These are phyloP conservation scores for Hypoxylon subgilvum DNA, from an alignment of 495 filamentous ascomycete genomes.

Conservation along the genomic window DNA sequence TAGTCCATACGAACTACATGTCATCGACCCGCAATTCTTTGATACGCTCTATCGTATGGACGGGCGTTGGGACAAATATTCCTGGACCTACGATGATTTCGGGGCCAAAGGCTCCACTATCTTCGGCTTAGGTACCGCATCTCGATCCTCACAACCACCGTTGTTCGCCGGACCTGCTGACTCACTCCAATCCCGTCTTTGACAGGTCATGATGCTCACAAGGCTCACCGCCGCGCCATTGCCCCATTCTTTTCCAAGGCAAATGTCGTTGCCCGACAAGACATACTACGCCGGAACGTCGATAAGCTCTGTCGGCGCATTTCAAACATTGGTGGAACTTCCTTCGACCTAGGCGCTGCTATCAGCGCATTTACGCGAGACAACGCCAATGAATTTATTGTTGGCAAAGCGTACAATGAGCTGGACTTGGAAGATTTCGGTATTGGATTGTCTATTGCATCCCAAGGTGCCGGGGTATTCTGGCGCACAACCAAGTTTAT, in stretches of 20 bases:
- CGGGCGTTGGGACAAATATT: constrained; percentile 40
- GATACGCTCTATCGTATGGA: constrained; percentile 39
- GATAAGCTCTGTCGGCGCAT: constrained; percentile 43
- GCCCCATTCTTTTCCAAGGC: constrained; percentile 38
- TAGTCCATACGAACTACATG: constrained; percentile 41
- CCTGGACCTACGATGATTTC: constrained; percentile 32
- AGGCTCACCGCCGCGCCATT: constrained; percentile 21
- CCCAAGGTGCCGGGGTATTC: constrained; percentile 19
- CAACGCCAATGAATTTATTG: constrained; percentile 36
- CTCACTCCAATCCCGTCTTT: not conserved
- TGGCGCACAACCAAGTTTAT: constrained; percentile 43
- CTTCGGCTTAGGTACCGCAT: constrained; percentile 13
- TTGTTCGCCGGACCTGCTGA: not conserved
- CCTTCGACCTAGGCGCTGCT: constrained; percentile 42
- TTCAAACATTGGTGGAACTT: not conserved
- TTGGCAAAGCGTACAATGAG: constrained; percentile 36
- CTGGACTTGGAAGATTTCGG: constrained; percentile 41
- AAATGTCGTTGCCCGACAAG: constrained; percentile 26
- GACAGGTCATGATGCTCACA: constrained; percentile 21
- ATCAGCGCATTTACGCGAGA: constrained; percentile 40
- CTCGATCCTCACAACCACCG: not conserved
- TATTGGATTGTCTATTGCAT: constrained; percentile 12
- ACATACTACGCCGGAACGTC: constrained; percentile 30
- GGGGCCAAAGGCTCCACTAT: constrained; percentile 26
- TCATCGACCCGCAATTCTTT: constrained; percentile 36